Evolutionary conservation across 1,139 yeast genomes (phyloP).

Genomic region (Arxiozyma telluris): DNA sequence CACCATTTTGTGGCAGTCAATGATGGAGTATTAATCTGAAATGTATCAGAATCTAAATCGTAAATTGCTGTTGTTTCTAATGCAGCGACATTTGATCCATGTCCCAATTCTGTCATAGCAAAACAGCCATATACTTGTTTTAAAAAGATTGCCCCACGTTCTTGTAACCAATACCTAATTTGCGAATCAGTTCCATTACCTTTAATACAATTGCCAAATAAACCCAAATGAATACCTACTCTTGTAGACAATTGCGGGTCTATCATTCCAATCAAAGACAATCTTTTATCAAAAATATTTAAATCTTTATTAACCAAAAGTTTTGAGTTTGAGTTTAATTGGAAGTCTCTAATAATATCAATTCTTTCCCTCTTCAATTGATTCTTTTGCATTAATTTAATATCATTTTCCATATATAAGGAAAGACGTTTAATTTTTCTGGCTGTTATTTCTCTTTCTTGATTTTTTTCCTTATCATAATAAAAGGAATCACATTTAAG

Average conservation of each 20-base stretch:
- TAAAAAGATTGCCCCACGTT: slow-evolving; percentile 58
- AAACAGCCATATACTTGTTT: slow-evolving; percentile 80
- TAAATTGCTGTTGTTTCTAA: slow-evolving; percentile 86
- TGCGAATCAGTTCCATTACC: slow-evolving; percentile 65
- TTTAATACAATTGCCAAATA: slow-evolving; percentile 58
- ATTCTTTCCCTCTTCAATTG: slow-evolving; percentile 10
- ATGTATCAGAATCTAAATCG: slow-evolving; percentile 55
- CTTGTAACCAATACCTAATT: slow-evolving; percentile 59
- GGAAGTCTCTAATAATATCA: slow-evolving; percentile 23
- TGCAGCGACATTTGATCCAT: slow-evolving; percentile 90
- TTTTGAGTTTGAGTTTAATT: slow-evolving; percentile 12
- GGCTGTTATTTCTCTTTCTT: slow-evolving; percentile 46
- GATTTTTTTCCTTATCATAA: slow-evolving; percentile 45
- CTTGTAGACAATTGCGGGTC: slow-evolving; percentile 62
- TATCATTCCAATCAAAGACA: slow-evolving; percentile 36
- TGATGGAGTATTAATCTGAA: slow-evolving; percentile 77
- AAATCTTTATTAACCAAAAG: slow-evolving; percentile 26
- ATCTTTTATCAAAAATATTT: slow-evolving; percentile 36
- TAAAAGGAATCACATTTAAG: slow-evolving; percentile 41
- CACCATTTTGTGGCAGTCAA: slow-evolving; percentile 94
- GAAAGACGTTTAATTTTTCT: slow-evolving; percentile 42
- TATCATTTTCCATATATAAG: slow-evolving; percentile 42
- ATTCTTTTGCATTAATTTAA: slow-evolving; percentile 20
- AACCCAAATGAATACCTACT: slow-evolving; percentile 61
- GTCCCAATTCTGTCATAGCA: slow-evolving; percentile 91